Evolutionary conservation across 2,329 filamentous ascomycete species (phyloP).

Genomic region (Ophiostoma australiae): DNA sequence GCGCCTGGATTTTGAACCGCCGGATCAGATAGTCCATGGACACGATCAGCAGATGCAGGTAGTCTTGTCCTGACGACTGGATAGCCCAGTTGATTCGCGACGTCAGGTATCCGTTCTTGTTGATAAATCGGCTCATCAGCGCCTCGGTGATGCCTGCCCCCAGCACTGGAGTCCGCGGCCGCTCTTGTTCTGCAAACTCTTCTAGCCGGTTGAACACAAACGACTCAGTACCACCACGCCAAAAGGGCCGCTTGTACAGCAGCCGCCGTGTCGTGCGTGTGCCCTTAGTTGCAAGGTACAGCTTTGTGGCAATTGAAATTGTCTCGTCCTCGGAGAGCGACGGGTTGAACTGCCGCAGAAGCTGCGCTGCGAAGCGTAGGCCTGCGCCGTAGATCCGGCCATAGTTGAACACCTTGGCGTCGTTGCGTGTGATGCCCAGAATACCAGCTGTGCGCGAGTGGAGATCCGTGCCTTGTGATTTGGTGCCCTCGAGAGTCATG

Average conservation of each 20-base stretch:
- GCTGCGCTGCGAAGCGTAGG: slow-evolving; percentile 82
- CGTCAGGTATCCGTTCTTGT: slow-evolving; percentile 87
- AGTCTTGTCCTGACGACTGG: slow-evolving; percentile 94
- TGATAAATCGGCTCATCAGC: slow-evolving; percentile 80
- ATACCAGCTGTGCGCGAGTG: slow-evolving; percentile 92
- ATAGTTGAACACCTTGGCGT: slow-evolving; percentile 98
- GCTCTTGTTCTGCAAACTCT: slow-evolving; percentile 93
- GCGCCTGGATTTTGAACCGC: slow-evolving; percentile 77
- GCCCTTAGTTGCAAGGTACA: slow-evolving; percentile 89
- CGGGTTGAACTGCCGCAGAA: slow-evolving; percentile 92
- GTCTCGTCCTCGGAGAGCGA: slow-evolving; percentile 75
- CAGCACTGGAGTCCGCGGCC: slow-evolving; percentile 82
- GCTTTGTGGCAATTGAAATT: slow-evolving; percentile 64
- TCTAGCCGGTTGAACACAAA: slow-evolving; percentile 98
- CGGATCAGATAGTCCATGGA: slow-evolving; percentile 90
- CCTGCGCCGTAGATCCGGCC: slow-evolving; percentile 98
- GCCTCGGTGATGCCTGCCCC: slow-evolving; percentile 96
- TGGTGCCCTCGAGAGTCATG: slow-evolving; percentile 97
- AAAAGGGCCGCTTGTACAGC: slow-evolving; percentile 73
- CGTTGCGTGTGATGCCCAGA: slow-evolving; percentile 85
- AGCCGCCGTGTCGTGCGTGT: slow-evolving; percentile 71
- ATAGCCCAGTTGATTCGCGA: slow-evolving; percentile 99
- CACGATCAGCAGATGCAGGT: slow-evolving; percentile 88
- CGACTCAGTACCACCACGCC: slow-evolving; percentile 93
- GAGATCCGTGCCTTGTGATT: slow-evolving; percentile 86